phyloP scores from a whole-genome alignment of 192 early-diverging fungal species.

The Phycomyces blakesleeanus region DNA sequence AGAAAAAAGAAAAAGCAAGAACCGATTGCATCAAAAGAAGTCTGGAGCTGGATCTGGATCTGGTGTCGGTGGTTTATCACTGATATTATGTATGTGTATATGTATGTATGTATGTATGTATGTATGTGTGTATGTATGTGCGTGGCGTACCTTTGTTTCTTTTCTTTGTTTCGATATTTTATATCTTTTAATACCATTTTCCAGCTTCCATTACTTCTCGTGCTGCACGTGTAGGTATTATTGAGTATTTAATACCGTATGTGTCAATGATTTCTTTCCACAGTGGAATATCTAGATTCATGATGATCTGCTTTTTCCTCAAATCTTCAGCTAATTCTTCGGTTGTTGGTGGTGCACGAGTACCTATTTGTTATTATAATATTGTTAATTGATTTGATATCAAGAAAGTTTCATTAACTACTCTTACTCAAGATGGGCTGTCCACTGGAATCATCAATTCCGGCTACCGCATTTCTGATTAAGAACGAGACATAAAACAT shows the following conservation, averaged over 20 bases:
- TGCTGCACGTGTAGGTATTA: slow-evolving; percentile 61
- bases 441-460: slow-evolving; percentile 67
- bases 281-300: slow-evolving; percentile 61
- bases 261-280: slow-evolving; percentile 70
- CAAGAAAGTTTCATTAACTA: background rate
- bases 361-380: slow-evolving; percentile 44
- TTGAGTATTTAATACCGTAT: slow-evolving; percentile 54
- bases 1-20: no score
- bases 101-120: no score
- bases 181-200: background rate
- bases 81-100: no score
- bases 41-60: no score
- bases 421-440: slow-evolving; percentile 54
- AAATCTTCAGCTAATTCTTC: slow-evolving; percentile 64
- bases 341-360: slow-evolving; percentile 62
- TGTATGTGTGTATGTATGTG: no score
- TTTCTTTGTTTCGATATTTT: no score
- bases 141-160: no score
- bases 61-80: no score
- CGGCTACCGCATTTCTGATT: slow-evolving; percentile 77
- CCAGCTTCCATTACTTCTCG: background rate
- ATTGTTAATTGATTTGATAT: no score
- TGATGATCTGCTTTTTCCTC: slow-evolving; percentile 74
- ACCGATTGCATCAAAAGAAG: no score
- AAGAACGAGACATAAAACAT: slow-evolving; percentile 97